Evolutionary conservation across 805 yeast species (phyloP), one percentile per base, ranked within the genome.

Genomic region (Metschnikowia matae): DNA sequence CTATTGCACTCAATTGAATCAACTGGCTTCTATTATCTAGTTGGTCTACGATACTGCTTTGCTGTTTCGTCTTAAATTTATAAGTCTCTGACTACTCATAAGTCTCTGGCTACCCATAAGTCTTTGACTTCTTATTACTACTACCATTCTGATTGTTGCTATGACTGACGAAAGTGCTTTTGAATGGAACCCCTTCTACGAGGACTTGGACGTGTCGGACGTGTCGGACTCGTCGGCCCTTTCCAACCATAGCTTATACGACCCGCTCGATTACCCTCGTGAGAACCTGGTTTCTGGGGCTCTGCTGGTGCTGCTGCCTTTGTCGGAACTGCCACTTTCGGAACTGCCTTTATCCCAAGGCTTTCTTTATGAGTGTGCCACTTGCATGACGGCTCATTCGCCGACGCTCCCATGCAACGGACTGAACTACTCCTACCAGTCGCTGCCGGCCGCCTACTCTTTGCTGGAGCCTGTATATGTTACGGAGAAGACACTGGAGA

Each of bases 151-250:
- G 31, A 18, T 31, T 26, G 3, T 31, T 26, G 3, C 8, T 6
- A 42, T 42, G 45, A 15, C 45, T 4, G 45, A 42, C 31, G 45
- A 42, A 10, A 32, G 21, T 6, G 36, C 18, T 43, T 54, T 56
- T 46, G 61, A 57, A 40, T 58, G 61, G 61, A 58, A 58, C 56
- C 55, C 61, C 26, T 59, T 56, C 13, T 56, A 56, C 42, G 58
- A 51, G 31, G 45, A 39, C 40, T 43, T 47, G 13, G 50, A 42
- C 38, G 37, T 36, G 40, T 20, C 39, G 2, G 35, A 39, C 20
- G 13, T n/a, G 18, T n/a, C 46, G 39, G 11, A 26, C 29, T 26
- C 29, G 29, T 26, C 29, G 11, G 29, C 29, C 29, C 29, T 26
- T 26, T 26, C 29, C 11, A 26, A 37, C 13, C n/a, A 10, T 15